phyloP scores from a whole-genome alignment of 2,329 filamentous ascomycete species.

The Lachnum nothofagi region DNA sequence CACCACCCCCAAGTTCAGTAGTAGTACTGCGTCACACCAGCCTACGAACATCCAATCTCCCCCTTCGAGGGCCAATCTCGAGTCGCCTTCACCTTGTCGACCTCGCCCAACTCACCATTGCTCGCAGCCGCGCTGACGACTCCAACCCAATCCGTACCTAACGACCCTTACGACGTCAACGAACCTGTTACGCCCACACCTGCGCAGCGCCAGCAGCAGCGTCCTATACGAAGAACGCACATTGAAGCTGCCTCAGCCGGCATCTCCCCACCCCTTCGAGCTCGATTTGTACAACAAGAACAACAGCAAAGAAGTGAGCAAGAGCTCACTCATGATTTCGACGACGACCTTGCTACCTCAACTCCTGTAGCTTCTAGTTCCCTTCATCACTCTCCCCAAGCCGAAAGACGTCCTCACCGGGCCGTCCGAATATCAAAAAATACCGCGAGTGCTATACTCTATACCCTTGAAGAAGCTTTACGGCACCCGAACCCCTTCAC shows the following conservation, averaged over 20 bases:
- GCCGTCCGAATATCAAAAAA: conserved; percentile 68
- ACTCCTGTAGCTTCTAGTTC: conserved; percentile 23
- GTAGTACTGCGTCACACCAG: conserved; percentile 8
- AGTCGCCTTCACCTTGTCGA: conserved; percentile 28
- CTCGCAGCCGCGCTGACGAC: conserved; percentile 31
- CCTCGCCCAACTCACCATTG: conserved; percentile 14
- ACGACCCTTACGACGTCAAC: conserved; percentile 35
- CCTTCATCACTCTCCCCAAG: conserved; percentile 19
- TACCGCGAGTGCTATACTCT: conserved; percentile 86
- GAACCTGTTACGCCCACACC: conserved; percentile 28
- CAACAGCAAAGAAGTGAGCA: conserved; percentile 14
- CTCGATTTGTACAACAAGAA: conserved; percentile 21
- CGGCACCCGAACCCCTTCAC: conserved; percentile 79
- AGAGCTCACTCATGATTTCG: conserved; percentile 27
- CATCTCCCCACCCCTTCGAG: conserved; percentile 28
- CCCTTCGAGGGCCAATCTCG: conserved; percentile 14
- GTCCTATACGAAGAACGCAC: conserved; percentile 27
- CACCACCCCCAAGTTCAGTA: conserved; percentile 3
- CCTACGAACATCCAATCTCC: conserved; percentile 3
- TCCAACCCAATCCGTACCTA: conserved; percentile 23
- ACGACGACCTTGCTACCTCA: conserved; percentile 26
- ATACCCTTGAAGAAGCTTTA: conserved; percentile 84
- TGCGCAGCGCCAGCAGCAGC: conserved; percentile 31
- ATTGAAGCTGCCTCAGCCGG: conserved; percentile 32
- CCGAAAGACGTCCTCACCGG: conserved; percentile 40